Base-by-base conservation (phyloP, 2,329 filamentous ascomycete genomes). In the Madurella fahalii region DNA sequence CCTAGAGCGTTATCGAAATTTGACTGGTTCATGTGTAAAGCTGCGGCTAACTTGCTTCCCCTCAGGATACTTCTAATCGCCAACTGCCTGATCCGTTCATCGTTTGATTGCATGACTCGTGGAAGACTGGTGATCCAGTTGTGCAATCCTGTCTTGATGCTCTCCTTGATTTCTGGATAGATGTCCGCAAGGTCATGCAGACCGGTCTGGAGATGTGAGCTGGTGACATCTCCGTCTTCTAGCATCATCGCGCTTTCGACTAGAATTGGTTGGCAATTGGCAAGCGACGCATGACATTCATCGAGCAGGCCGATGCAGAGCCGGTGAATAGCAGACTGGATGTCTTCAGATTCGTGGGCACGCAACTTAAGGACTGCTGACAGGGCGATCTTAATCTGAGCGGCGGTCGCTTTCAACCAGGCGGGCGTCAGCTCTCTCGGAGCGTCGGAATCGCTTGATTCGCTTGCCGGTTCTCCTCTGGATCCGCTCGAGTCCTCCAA, bases 71-170 rank as follows among this genome's bases (percentile, higher is more conserved):
- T 89, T 30, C 80, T 79, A 25, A 97, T 80, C 2, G 86, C 84
- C 52, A 81, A 79, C 58, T 84, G 79, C 68, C 95, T 95, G 30
- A 80, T 76, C n/a, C 78, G 77, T 62, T 96, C 90, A 63, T 97
- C 91, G 61, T 85, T 87, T 9, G 85, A 83, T 67, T 93, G 90
- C 84, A 96, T 92, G 13, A 90, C 72, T 15, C 91, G 82, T 5
- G 93, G 86, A 16, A 99, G 79, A 40, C 89, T 86, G 2, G 83
- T 82, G 20, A 92, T 80, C 91, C 92, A 96, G 50, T 84, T 85
- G 68, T 93, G 88, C 1, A 95, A 77, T 1, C 82, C 86, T 30
- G 78, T 80, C 62, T 89, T 84, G 12, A 90, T 70, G 9, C 78
- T 68, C 7, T 83, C 79, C 9, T 75, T 68, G 0, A 88, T 71